Percentiles rank a stretch among this genome's conserved stretches.
These are phyloP conservation scores for Arbutus unedo DNA, from an alignment of 148 eudicot species.

Conservation along the genomic window DNA sequence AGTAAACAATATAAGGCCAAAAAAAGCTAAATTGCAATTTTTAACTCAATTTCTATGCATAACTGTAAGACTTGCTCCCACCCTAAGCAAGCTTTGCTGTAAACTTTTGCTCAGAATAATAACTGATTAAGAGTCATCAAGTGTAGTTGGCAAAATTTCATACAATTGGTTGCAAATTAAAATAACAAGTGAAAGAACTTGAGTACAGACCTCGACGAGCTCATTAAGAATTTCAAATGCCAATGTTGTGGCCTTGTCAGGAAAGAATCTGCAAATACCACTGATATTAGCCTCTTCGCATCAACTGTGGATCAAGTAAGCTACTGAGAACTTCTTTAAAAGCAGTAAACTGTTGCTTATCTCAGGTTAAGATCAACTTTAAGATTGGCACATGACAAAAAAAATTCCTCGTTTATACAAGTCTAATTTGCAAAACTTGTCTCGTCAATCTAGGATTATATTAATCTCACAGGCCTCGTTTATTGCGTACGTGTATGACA, in stretches of 20 bases:
- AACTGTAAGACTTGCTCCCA: not conserved
- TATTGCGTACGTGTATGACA: not conserved
- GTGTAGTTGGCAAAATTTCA: not conserved
- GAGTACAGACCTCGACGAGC: slow-evolving; percentile 64
- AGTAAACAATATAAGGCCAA: not conserved
- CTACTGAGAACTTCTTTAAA: not conserved
- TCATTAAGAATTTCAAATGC: slow-evolving; percentile 64
- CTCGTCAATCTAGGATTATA: not conserved
- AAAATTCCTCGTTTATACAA: not conserved
- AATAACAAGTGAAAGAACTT: not conserved
- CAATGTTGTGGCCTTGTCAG: slow-evolving; percentile 67
- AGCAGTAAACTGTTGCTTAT: not conserved
- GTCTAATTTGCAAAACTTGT: not conserved
- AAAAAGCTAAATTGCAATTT: not conserved
- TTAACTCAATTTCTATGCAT: not conserved
- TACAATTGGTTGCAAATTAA: not conserved
- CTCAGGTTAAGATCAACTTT: not conserved
- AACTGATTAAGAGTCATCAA: not conserved
- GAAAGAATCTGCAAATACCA: slow-evolving; percentile 70
- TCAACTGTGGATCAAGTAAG: not conserved
- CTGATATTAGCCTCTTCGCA: slow-evolving; percentile 4
- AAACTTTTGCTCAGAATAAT: not conserved
- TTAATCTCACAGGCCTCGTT: not conserved
- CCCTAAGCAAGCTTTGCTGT: not conserved
- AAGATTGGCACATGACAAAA: not conserved